Conservation (phyloP, 2,329 filamentous ascomycete genomes). For the Colletotrichum liaoningense region DNA sequence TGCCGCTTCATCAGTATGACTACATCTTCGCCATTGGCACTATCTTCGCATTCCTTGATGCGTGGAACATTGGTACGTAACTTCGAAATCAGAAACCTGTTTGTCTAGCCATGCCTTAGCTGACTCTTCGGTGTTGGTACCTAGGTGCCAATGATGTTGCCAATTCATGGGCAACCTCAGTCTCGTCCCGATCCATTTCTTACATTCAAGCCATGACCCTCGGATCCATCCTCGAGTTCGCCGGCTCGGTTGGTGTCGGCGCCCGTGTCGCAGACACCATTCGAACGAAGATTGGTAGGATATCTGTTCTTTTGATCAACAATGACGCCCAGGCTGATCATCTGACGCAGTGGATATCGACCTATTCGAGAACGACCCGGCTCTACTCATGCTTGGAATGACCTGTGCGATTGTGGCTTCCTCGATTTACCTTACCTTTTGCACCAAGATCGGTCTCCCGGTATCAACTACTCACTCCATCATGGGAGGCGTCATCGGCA, state of each 20-base stretch:
- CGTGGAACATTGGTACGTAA: conserved; percentile 70
- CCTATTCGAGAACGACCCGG: conserved; percentile 52
- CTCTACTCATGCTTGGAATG: conserved; percentile 55
- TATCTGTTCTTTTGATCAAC: background rate
- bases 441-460: conserved; percentile 45
- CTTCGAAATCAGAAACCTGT: background rate
- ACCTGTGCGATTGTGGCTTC: conserved; percentile 50
- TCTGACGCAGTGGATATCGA: conserved; percentile 51
- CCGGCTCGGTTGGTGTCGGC: conserved; percentile 60
- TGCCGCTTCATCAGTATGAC: conserved; percentile 63
- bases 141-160: conserved; percentile 64
- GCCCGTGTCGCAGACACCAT: conserved; percentile 59
- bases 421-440: conserved; percentile 55
- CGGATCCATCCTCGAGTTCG: conserved; percentile 59
- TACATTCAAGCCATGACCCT: conserved; percentile 60
- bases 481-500: conserved; percentile 57
- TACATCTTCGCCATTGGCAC: conserved; percentile 74
- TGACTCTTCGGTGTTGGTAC: background rate
- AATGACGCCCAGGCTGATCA: background rate
- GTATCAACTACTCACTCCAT: conserved; percentile 61
- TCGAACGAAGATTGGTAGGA: conserved; percentile 48
- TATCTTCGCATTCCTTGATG: conserved; percentile 74
- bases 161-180: conserved; percentile 71
- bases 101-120: background rate
- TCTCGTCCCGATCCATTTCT: conserved; percentile 69